These are phyloP conservation scores for Camelina neglecta DNA, from an alignment of 345 rosid species.

Conservation along the genomic window DNA sequence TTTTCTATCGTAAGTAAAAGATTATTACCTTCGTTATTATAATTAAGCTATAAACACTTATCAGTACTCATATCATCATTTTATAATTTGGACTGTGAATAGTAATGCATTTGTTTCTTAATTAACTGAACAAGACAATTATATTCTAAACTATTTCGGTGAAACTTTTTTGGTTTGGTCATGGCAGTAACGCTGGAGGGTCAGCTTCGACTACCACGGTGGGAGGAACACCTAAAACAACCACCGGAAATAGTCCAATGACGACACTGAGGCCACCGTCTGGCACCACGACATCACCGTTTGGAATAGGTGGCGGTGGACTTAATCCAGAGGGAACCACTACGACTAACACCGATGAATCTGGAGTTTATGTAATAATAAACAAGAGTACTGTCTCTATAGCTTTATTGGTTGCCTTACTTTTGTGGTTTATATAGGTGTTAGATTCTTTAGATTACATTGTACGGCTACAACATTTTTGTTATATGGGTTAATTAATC, in stretches of 20 bases:
- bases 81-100: background rate
- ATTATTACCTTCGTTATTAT: background rate
- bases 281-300: constrained; percentile 36
- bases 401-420: constrained; percentile 21
- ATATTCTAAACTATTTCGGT: background rate
- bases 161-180: background rate
- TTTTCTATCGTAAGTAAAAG: background rate
- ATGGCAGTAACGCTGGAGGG: constrained; percentile 34
- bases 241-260: constrained; percentile 38
- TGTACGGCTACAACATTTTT: constrained; percentile 30
- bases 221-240: constrained; percentile 38
- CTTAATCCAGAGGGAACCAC: constrained; percentile 40
- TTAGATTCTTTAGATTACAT: constrained; percentile 7
- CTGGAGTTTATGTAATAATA: constrained; percentile 31
- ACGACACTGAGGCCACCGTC: constrained; percentile 42
- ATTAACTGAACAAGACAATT: background rate
- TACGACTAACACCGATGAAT: constrained; percentile 37
- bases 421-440: constrained; percentile 36
- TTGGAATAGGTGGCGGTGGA: constrained; percentile 33
- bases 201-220: constrained; percentile 39
- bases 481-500: constrained; percentile 28
- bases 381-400: background rate
- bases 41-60: background rate
- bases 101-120: background rate
- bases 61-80: background rate